A percentile compares a stretch with the other conserved stretches of the same genome.
Evolutionary conservation across 2,329 filamentous ascomycete genomes (phyloP).

Genomic region (Escovopsis sp.): DNA sequence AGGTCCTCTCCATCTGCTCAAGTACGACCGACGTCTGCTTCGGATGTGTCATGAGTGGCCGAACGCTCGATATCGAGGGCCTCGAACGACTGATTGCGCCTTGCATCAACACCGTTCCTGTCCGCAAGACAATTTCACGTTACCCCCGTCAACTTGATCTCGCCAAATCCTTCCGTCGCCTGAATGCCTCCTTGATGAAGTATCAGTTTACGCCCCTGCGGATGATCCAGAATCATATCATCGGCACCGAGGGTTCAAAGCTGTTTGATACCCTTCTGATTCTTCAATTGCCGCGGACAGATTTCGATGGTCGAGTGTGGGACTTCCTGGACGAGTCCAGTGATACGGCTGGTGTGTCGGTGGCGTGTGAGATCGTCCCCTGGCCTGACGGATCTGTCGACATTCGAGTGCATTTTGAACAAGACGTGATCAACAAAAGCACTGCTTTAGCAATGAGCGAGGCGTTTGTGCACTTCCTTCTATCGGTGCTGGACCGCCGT

Average conservation of each 20-base stretch:
- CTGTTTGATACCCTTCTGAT: conserved; percentile 74
- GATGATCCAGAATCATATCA: conserved; percentile 42
- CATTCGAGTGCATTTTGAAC: conserved; percentile 48
- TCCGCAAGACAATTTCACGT: conserved; percentile 40
- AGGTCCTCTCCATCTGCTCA: conserved; percentile 42
- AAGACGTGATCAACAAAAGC: conserved; percentile 20
- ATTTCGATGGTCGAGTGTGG: conserved; percentile 42
- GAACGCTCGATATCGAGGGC: conserved; percentile 48
- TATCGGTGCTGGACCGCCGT: conserved; percentile 12
- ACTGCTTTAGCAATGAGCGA: conserved; percentile 15
- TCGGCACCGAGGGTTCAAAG: conserved; percentile 25
- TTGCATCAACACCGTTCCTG: conserved; percentile 79
- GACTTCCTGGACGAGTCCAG: conserved; percentile 39
- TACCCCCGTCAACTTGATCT: conserved; percentile 38
- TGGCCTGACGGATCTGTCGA: conserved; percentile 33
- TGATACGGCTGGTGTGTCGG: conserved; percentile 55
- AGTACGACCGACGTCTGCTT: conserved; percentile 58
- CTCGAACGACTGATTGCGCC: conserved; percentile 67
- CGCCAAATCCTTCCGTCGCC: conserved; percentile 40
- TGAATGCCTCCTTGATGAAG: conserved; percentile 45
- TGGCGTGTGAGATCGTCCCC: conserved; percentile 63
- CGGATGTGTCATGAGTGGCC: conserved; percentile 71
- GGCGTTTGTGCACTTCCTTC: conserved; percentile 16
- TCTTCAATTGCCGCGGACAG: conserved; percentile 49
- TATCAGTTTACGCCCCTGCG: conserved; percentile 66